Base-by-base conservation (phyloP, 179 eudicot species). In the Camellia oleifera region DNA sequence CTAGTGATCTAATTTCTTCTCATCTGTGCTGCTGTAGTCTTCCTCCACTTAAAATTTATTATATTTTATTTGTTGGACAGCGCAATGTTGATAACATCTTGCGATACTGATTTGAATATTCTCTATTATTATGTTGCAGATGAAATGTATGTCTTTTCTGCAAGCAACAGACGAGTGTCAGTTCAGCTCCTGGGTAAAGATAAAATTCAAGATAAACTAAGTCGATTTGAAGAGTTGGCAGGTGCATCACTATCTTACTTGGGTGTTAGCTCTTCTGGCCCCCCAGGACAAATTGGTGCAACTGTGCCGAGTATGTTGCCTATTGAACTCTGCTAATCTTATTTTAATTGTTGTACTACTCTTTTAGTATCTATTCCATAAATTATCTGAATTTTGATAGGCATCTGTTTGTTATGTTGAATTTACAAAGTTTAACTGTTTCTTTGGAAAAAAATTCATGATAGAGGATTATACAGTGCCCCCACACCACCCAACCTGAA, bases 71-170 rank as follows among this genome's bases (percentile, higher is more conserved):
- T 63, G 63, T 18, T 69, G 52, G 63, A 15, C 23, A 18, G 26
- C 18, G 10, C 23, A 58, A 42, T 68, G 32, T 75, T 72, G 10
- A 20, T 42, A 57, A 18, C 54, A 26, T 26, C 40, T 4, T 58
- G 50, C 50, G 67, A 80, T 32, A 32, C 40, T 32, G 40, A 32
- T 32, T 32, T 32, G 40, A 32, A 32, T 32, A 32, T 26, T 26
- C 40, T 32, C 40, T 32, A 32, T 32, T 32, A 32, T 32, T 32
- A 32, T 32, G 40, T 74, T 72, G 76, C 97, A 95, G 99, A 96
- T 86, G 99, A 96, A 85, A 96, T 96, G 99, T 96, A 94, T 83
- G 98, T 96, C 74, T 89, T 92, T 80, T 94, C 99, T 78, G 91
- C 97, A 23, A 89, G 86, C 70, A 91, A 92, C 75, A 88, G 83